A percentile compares a stretch with the other conserved stretches of the same genome.
These are phyloP conservation scores for Aspergillus brunneoviolaceus DNA, from an alignment of 2,329 filamentous ascomycete genomes.

Conservation along the genomic window DNA sequence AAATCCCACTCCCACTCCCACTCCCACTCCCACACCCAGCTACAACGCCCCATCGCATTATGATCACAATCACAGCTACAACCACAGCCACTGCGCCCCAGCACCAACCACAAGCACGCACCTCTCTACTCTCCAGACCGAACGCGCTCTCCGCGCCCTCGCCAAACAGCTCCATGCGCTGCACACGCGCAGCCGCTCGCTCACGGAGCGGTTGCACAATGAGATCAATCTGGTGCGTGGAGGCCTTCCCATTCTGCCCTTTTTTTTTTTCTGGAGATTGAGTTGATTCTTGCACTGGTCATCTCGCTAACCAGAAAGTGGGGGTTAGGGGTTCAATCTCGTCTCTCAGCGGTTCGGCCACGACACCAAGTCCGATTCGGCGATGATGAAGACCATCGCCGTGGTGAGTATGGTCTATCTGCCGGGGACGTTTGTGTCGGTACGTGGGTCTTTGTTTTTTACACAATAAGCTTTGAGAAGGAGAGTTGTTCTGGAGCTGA, in stretches of 20 bases:
- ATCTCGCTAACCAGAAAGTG: neutral
- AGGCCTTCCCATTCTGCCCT: too few relatives aligned
- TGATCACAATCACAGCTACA: neutral
- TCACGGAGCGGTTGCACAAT: slow-evolving; percentile 32
- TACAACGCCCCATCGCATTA: neutral
- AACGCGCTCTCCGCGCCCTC: slow-evolving; percentile 15
- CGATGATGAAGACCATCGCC: slow-evolving; percentile 33
- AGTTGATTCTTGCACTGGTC: neutral
- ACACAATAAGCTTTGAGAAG: too few relatives aligned
- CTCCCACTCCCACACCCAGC: too few relatives aligned
- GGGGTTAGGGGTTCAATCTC: slow-evolving; percentile 29
- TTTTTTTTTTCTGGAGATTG: too few relatives aligned
- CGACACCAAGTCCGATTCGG: slow-evolving; percentile 25
- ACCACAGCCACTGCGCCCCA: neutral
- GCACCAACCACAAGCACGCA: neutral
- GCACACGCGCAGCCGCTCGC: slow-evolving; percentile 25
- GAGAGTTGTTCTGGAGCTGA: too few relatives aligned
- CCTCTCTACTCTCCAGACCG: neutral
- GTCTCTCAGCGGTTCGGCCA: slow-evolving; percentile 31
- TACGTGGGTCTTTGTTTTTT: slow-evolving; percentile 10
- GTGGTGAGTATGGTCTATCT: slow-evolving; percentile 30
- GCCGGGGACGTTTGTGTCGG: slow-evolving; percentile 32
- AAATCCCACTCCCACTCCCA: too few relatives aligned
- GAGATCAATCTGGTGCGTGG: slow-evolving; percentile 34
- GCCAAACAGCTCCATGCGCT: slow-evolving; percentile 30